These are phyloP conservation scores for Wickerhamomyces canadensis DNA, from an alignment of 805 yeast species.

Conservation along the genomic window DNA sequence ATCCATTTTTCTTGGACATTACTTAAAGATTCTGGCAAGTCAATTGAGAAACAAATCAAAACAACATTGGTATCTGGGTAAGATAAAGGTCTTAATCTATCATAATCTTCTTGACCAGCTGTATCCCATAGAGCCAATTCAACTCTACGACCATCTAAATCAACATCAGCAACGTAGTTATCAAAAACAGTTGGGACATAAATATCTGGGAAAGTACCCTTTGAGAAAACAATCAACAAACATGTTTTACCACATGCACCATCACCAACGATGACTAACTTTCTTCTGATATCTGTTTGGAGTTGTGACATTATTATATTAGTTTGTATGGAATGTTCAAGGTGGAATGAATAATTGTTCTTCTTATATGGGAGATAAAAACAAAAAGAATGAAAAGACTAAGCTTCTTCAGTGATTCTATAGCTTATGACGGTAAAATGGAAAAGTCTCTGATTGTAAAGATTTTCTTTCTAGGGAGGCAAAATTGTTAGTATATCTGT, in stretches of 20 bases:
- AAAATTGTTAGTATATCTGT: too few relatives aligned
- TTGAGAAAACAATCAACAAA: conserved; percentile 77
- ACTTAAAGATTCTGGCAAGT: conserved; percentile 86
- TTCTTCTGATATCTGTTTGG: conserved; percentile 47
- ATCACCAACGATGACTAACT: conserved; percentile 92
- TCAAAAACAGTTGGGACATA: conserved; percentile 96
- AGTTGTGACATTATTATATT: conserved; percentile 20
- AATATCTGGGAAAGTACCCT: conserved; percentile 89
- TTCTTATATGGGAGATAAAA: too few relatives aligned
- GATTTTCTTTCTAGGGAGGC: too few relatives aligned
- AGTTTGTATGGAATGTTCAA: background rate
- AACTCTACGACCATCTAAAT: conserved; percentile 83
- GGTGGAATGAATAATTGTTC: too few relatives aligned
- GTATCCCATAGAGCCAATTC: conserved; percentile 97
- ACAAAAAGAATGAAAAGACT: too few relatives aligned
- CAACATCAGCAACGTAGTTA: conserved; percentile 96
- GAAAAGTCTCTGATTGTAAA: too few relatives aligned
- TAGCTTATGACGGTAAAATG: too few relatives aligned
- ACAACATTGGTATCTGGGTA: conserved; percentile 93
- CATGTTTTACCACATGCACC: conserved; percentile 98
- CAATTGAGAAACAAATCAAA: conserved; percentile 85
- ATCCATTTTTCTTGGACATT: conserved; percentile 96
- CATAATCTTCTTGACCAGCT: conserved; percentile 98
- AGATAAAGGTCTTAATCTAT: conserved; percentile 83
- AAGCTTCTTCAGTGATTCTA: too few relatives aligned